Evolutionary conservation across 2,329 filamentous ascomycete genomes (phyloP).

Genomic region (Cytospora chrysosperma): DNA sequence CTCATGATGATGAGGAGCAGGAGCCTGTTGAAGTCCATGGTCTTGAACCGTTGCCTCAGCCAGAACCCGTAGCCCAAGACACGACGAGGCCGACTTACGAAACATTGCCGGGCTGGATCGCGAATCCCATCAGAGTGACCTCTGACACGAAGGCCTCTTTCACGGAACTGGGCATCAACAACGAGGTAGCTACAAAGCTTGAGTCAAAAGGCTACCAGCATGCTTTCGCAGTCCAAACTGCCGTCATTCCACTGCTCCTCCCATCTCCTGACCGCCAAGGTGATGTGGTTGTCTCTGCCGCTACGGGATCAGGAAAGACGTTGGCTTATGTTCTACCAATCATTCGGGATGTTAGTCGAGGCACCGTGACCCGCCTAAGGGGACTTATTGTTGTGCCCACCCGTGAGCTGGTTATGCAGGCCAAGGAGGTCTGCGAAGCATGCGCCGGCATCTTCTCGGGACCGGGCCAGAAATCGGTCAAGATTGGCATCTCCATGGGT

Average conservation of each 20-base stretch:
- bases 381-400: conserved; percentile 88
- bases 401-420: conserved; percentile 85
- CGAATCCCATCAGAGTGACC: conserved; percentile 68
- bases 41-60: conserved; percentile 79
- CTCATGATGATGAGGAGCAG: conserved; percentile 31
- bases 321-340: conserved; percentile 87
- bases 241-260: conserved; percentile 76
- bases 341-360: conserved; percentile 69
- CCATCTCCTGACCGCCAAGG: conserved; percentile 62
- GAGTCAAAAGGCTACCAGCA: conserved; percentile 66
- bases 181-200: conserved; percentile 61
- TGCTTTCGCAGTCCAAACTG: conserved; percentile 78
- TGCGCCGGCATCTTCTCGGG: conserved; percentile 64
- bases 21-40: conserved; percentile 55
- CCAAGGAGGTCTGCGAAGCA: conserved; percentile 72
- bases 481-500: conserved; percentile 79
- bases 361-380: conserved; percentile 64
- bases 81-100: conserved; percentile 67
- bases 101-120: conserved; percentile 78
- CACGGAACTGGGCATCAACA: conserved; percentile 58
- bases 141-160: conserved; percentile 63
- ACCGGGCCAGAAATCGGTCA: conserved; percentile 62
- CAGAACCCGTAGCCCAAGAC: conserved; percentile 58
- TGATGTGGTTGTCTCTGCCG: conserved; percentile 86
- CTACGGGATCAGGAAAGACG: conserved; percentile 95